Conservation (phyloP, 495 filamentous ascomycete species). For the Copromyces sp. region DNA sequence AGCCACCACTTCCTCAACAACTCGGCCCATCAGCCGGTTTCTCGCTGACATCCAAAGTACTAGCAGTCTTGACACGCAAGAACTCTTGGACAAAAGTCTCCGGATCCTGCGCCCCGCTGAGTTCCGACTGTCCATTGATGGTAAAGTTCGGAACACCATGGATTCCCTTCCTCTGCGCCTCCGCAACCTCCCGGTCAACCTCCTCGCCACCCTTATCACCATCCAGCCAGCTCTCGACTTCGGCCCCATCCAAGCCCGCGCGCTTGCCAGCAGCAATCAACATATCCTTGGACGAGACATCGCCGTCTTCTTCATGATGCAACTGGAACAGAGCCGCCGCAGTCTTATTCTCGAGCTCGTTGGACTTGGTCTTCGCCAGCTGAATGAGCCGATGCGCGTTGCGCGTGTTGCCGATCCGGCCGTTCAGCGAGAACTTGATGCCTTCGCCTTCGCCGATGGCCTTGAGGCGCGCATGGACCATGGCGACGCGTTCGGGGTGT, state of each 20-base stretch:
- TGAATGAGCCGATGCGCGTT: constrained; percentile 69
- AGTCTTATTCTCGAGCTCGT: constrained; percentile 49
- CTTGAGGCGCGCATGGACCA: constrained; percentile 49
- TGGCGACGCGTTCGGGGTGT: constrained; percentile 36
- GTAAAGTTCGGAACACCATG: constrained; percentile 68
- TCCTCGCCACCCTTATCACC: constrained; percentile 53
- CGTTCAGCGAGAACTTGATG: constrained; percentile 62
- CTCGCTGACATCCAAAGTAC: constrained; percentile 7
- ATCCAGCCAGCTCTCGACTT: constrained; percentile 51
- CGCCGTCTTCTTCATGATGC: constrained; percentile 70
- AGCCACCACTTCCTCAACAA: constrained; percentile 1
- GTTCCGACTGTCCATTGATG: constrained; percentile 49
- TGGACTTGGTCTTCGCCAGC: constrained; percentile 49
- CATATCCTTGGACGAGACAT: constrained; percentile 57
- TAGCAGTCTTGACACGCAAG: constrained; percentile 33
- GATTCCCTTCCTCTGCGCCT: constrained; percentile 48
- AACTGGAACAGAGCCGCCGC: constrained; percentile 58
- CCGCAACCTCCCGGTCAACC: constrained; percentile 60
- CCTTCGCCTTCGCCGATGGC: constrained; percentile 51
- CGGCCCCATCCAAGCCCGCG: constrained; percentile 51
- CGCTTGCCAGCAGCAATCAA: constrained; percentile 50
- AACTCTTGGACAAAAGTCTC: constrained; percentile 48
- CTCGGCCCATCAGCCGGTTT: not conserved
- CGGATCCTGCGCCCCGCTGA: constrained; percentile 57
- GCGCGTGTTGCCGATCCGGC: constrained; percentile 66